Evolutionary conservation across 345 rosid genomes (phyloP), one percentile per base, ranked within the genome.

Genomic region (Garcia nutans): DNA sequence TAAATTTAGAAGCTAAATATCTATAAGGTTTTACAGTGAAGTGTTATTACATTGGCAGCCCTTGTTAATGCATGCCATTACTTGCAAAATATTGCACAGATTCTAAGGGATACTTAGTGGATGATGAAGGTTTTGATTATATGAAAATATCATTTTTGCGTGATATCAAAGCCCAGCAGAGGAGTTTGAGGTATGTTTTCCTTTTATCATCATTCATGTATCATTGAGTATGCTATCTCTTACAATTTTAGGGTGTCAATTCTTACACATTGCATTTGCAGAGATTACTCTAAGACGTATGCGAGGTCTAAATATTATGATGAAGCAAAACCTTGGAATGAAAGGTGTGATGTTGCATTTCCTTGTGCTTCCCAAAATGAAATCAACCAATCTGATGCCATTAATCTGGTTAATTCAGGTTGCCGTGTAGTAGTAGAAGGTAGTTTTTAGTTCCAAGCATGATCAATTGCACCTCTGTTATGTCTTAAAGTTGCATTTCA

Each of bases 201-300:
- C 7, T 10, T 10, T 65, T 15, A 49, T 20, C 31, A 33, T 24
- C 10, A 49, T 67, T 55, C 16, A n/a, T 42, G 45, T 54, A 54
- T 1, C 24, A 64, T 56, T 23, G 41, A 72, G 79, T 54, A 28
- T 79, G 65, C 10, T 45, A 37, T 78, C 16, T 57, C 65, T 68
- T 15, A 13, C 64, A 70, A 47, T 50, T 73, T 54, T 56, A 31
- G 45, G 52, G 12, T 74, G 66, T 76, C 73, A 65, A 47, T 62
- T 60, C 24, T 65, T 74, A 2, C 68, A 33, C 80, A 20, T 77
- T 62, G 64, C 72, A 54, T 83, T 66, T 87, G 84, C 90, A 96
- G 99, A 83, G 98, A 96, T 81, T 96, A 96, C 82, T 91, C 98
- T 45, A 96, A 96, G 89, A 91, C 99, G n/a, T 96, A 96, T 83